A percentile compares a stretch with the other conserved stretches of the same genome.
Conservation (phyloP, 2,329 filamentous ascomycete species). For the Apiospora kogelbergensis region DNA sequence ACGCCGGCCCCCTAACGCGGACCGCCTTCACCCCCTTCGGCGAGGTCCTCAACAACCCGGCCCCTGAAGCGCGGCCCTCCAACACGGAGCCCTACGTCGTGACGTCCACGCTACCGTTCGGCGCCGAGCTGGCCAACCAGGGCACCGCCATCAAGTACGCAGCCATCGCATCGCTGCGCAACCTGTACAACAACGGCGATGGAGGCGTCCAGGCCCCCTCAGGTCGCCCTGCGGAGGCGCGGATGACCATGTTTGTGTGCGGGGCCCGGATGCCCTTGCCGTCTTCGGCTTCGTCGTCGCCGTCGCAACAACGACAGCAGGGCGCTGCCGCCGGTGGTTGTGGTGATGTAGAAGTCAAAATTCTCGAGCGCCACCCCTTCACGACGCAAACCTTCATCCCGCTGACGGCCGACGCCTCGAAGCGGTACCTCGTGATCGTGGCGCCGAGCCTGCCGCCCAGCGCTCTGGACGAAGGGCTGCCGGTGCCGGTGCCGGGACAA, state of each 20-base stretch:
- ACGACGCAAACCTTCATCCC: slow-evolving; percentile 94
- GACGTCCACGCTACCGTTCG: slow-evolving; percentile 37
- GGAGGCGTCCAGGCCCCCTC: slow-evolving; percentile 54
- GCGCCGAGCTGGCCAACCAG: slow-evolving; percentile 72
- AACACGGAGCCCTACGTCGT: slow-evolving; percentile 27
- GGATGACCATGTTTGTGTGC: slow-evolving; percentile 90
- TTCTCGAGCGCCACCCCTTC: slow-evolving; percentile 90
- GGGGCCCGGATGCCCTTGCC: slow-evolving; percentile 52
- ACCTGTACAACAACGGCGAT: slow-evolving; percentile 61
- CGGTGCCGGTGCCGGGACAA: slow-evolving; percentile 31
- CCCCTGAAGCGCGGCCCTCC: slow-evolving; percentile 51
- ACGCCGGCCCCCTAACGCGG: slow-evolving; percentile 64
- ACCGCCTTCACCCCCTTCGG: slow-evolving; percentile 77
- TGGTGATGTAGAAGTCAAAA: slow-evolving; percentile 56
- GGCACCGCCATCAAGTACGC: slow-evolving; percentile 85
- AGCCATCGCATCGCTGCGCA: slow-evolving; percentile 70
- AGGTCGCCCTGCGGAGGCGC: slow-evolving; percentile 53
- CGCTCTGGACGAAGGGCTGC: slow-evolving; percentile 35
- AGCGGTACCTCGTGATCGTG: slow-evolving; percentile 80
- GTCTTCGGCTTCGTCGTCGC: slow-evolving; percentile 30
- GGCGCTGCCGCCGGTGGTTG: background rate
- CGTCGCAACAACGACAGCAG: background rate
- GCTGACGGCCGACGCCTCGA: slow-evolving; percentile 49
- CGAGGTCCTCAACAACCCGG: slow-evolving; percentile 76
- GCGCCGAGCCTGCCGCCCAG: slow-evolving; percentile 68